Conservation (phyloP, 1,139 yeast genomes). For the Yamadazyma spencermartinsiae region DNA sequence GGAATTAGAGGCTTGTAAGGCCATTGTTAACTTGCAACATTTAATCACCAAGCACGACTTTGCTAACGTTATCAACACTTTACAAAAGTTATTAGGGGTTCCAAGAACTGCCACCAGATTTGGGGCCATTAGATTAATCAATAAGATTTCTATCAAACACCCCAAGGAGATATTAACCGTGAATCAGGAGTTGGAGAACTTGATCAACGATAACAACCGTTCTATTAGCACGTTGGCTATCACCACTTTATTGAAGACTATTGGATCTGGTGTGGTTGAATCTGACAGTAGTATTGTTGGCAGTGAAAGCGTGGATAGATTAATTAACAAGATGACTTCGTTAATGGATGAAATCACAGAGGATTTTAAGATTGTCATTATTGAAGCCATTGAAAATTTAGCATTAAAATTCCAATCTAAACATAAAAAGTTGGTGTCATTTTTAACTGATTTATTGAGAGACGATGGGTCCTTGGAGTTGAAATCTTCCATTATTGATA, state of each 20-base stretch:
- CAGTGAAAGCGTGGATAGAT: constrained; percentile 79
- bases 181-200: constrained; percentile 78
- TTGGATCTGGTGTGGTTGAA: constrained; percentile 64
- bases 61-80: constrained; percentile 62
- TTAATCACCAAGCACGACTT: constrained; percentile 63
- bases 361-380: constrained; percentile 91
- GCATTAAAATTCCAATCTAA: constrained; percentile 93
- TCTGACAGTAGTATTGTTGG: constrained; percentile 30
- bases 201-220: constrained; percentile 86
- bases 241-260: constrained; percentile 92
- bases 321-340: constrained; percentile 82
- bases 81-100: constrained; percentile 78
- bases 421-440: constrained; percentile 77
- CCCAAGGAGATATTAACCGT: constrained; percentile 75
- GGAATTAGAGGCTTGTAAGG: constrained; percentile 89
- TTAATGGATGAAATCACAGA: constrained; percentile 94
- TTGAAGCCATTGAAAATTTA: constrained; percentile 90
- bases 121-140: constrained; percentile 88
- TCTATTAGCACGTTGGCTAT: constrained; percentile 98
- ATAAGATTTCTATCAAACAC: constrained; percentile 76
- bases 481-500: constrained; percentile 87
- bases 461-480: constrained; percentile 89
- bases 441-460: constrained; percentile 81
- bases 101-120: constrained; percentile 90
- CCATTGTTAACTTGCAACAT: constrained; percentile 63